phyloP scores from a whole-genome alignment of 1,139 yeast species.

The Protomyces gravidus region DNA sequence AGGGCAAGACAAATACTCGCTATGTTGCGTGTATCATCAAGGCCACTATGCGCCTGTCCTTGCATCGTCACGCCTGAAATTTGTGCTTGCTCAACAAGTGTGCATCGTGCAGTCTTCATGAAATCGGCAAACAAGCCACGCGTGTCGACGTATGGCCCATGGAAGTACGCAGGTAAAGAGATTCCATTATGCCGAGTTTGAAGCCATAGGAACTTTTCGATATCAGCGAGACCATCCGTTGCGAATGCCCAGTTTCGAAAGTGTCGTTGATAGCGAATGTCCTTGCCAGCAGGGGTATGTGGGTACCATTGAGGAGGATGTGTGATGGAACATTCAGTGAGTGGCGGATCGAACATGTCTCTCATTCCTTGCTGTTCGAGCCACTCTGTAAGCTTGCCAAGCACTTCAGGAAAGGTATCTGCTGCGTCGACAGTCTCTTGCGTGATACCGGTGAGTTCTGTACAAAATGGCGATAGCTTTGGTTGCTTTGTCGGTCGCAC shows the following conservation, averaged over 20 bases:
- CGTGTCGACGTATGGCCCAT: conserved; percentile 35
- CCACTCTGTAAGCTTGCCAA: conserved; percentile 32
- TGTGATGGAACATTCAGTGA: background rate
- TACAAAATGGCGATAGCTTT: conserved; percentile 31
- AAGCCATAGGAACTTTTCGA: conserved; percentile 35
- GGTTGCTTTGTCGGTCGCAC: conserved; percentile 31
- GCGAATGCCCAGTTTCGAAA: conserved; percentile 35
- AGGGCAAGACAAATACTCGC: conserved; percentile 32
- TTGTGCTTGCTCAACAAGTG: conserved; percentile 30
- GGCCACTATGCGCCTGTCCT: conserved; percentile 33
- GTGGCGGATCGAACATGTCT: conserved; percentile 8
- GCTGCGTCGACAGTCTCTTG: conserved; percentile 33
- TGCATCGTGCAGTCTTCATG: conserved; percentile 7
- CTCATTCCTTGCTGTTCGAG: conserved; percentile 29
- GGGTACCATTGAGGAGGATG: background rate
- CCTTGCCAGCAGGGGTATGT: background rate
- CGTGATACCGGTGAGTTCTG: conserved; percentile 33
- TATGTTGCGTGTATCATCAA: conserved; percentile 34
- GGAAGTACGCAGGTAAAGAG: conserved; percentile 33
- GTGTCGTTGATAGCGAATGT: conserved; percentile 5
- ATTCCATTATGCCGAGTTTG: conserved; percentile 32
- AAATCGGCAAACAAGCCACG: conserved; percentile 31
- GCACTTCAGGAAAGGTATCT: conserved; percentile 33
- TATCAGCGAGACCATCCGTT: conserved; percentile 36
- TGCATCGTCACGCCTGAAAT: conserved; percentile 29